A percentile compares a stretch with the other conserved stretches of the same genome.
These are phyloP conservation scores for Hyaloscypha hepaticicola DNA, from an alignment of 495 filamentous ascomycete genomes.

Conservation along the genomic window DNA sequence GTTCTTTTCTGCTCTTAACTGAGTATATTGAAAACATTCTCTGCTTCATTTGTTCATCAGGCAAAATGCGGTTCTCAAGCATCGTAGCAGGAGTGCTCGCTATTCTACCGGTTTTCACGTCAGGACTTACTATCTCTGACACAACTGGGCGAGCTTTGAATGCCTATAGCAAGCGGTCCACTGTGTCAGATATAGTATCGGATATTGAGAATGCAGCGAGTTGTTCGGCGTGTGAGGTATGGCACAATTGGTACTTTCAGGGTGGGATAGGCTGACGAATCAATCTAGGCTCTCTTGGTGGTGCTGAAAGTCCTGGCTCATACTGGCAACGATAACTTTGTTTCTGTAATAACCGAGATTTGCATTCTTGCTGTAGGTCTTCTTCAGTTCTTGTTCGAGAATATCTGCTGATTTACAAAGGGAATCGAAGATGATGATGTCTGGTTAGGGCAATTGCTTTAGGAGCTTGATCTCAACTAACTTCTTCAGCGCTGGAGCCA, in stretches of 20 bases:
- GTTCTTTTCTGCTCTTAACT: not conserved
- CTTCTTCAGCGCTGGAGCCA: constrained; percentile 36
- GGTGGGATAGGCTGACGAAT: not conserved
- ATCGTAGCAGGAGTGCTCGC: not conserved
- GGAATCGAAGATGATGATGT: constrained; percentile 48
- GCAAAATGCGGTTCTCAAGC: not conserved
- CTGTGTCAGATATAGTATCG: constrained; percentile 32
- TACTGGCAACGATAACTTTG: constrained; percentile 44
- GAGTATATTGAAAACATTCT: not conserved
- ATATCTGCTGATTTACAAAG: constrained; percentile 13
- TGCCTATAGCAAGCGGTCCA: constrained; percentile 10
- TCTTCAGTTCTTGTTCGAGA: no score
- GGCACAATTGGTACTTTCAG: constrained; percentile 21
- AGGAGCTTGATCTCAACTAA: not conserved
- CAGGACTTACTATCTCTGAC: constrained; percentile 10
- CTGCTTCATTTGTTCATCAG: not conserved
- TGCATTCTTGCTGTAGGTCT: constrained; percentile 45
- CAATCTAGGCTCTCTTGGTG: constrained; percentile 41
- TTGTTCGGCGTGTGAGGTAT: constrained; percentile 49
- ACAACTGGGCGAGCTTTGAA: constrained; percentile 1
- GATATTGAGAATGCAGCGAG: constrained; percentile 45
- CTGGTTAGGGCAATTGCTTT: constrained; percentile 26
- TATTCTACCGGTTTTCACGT: not conserved
- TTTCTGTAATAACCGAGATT: constrained; percentile 41
- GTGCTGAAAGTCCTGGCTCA: constrained; percentile 46